phyloP scores from a whole-genome alignment of 1,284 basidiomycete species.

The Neonothopanus nambi region DNA sequence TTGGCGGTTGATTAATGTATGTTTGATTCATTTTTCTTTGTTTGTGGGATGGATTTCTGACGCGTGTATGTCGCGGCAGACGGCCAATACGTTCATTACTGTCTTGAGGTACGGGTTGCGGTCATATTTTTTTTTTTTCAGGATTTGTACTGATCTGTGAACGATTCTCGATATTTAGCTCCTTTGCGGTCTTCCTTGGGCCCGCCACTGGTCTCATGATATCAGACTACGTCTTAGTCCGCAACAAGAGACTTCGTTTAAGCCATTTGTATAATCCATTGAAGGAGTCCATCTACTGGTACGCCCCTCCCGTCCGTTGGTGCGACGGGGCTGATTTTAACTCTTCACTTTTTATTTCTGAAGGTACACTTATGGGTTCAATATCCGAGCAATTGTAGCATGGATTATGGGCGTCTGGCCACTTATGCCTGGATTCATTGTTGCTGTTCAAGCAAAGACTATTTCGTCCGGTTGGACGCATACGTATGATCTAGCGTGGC shows the following conservation, averaged over 20 bases:
- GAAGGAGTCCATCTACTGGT: slow-evolving; percentile 6
- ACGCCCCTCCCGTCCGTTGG: too few relatives aligned
- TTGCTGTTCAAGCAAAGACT: background rate
- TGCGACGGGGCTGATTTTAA: too few relatives aligned
- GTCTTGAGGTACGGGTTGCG: slow-evolving; percentile 4
- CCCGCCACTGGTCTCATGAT: slow-evolving; percentile 7
- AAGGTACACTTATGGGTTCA: slow-evolving; percentile 8
- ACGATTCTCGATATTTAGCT: background rate
- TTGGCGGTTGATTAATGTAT: slow-evolving; percentile 1
- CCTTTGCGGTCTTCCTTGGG: slow-evolving; percentile 7
- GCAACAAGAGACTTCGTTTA: background rate
- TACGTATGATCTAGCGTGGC: slow-evolving; percentile 1
- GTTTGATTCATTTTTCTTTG: background rate
- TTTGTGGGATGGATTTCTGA: background rate
- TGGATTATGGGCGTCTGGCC: slow-evolving; percentile 10
- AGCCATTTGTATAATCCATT: slow-evolving; percentile 1
- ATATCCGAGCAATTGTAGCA: slow-evolving; percentile 1
- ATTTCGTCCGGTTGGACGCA: background rate
- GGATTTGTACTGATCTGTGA: background rate
- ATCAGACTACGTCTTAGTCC: slow-evolving; percentile 4
- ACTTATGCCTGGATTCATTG: slow-evolving; percentile 8
- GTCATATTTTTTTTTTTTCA: too few relatives aligned
- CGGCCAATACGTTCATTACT: slow-evolving; percentile 2
- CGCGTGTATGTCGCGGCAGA: background rate
- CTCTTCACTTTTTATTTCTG: too few relatives aligned